Conservation (phyloP, 2,329 filamentous ascomycete genomes). For the Fusarium floridanum region DNA sequence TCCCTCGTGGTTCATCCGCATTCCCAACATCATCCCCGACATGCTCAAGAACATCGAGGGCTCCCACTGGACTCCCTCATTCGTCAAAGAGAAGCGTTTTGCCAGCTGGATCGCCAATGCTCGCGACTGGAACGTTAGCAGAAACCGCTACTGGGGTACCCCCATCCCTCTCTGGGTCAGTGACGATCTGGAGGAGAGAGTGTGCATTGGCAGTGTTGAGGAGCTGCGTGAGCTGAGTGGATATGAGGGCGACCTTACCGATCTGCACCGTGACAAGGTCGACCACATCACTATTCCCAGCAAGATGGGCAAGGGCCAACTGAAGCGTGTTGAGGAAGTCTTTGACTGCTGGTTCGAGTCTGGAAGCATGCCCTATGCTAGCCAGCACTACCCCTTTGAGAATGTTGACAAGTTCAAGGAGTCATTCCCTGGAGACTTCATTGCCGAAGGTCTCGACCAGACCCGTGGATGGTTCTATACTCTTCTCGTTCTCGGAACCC, state of each 20-base stretch:
- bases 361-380: conserved; percentile 94
- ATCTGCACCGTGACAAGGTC: conserved; percentile 93
- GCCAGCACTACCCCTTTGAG: conserved; percentile 92
- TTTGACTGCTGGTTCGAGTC: conserved; percentile 99
- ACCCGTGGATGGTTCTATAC: conserved; percentile 99
- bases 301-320: conserved; percentile 84
- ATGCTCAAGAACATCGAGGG: conserved; percentile 92
- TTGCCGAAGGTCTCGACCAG: conserved; percentile 92
- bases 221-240: conserved; percentile 89
- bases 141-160: conserved; percentile 96
- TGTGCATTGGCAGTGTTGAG: conserved; percentile 86
- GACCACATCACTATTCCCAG: conserved; percentile 95
- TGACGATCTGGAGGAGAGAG: conserved; percentile 86
- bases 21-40: conserved; percentile 83
- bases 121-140: conserved; percentile 93
- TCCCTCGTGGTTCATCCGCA: conserved; percentile 94
- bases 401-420: conserved; percentile 84
- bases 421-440: conserved; percentile 92
- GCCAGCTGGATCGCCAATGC: conserved; percentile 92
- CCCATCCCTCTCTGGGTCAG: conserved; percentile 93
- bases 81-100: conserved; percentile 93
- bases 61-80: conserved; percentile 91
- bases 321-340: conserved; percentile 86
- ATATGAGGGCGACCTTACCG: conserved; percentile 84
- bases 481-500: conserved; percentile 86